Evolutionary conservation across 371 early-diverging fungal genomes (phyloP).

Genomic region (Actinomortierella ambigua): DNA sequence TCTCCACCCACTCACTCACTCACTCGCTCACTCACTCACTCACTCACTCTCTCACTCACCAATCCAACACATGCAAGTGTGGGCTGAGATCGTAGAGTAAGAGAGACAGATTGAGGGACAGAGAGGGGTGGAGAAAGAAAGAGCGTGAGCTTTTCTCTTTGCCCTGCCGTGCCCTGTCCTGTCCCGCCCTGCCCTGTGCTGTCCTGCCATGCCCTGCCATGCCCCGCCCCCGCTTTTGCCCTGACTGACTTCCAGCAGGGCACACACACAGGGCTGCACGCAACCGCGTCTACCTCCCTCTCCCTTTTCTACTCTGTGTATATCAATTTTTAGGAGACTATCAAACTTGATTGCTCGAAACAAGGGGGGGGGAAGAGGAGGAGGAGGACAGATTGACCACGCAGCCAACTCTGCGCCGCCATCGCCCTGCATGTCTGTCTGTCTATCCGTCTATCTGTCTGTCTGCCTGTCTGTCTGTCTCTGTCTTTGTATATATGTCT

Average conservation of each 20-base stretch:
- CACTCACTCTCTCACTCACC: neutral
- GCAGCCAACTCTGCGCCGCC: neutral
- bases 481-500: no score
- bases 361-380: no score
- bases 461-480: neutral
- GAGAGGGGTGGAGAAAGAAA: neutral
- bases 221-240: no score
- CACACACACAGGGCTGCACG: neutral
- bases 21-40: slow-evolving; percentile 2
- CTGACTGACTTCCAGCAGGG: no score
- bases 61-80: neutral
- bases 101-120: neutral
- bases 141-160: no score
- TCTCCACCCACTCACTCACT: neutral
- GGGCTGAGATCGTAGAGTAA: neutral
- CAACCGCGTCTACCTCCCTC: neutral
- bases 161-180: no score
- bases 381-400: no score
- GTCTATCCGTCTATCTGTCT: neutral
- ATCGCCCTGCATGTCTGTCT: neutral
- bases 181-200: no score
- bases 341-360: no score
- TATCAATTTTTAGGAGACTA: neutral
- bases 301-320: neutral
- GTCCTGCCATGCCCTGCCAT: no score